A percentile compares a stretch with the other conserved stretches of the same genome.
phyloP scores from a whole-genome alignment of 768 basidiomycete genomes.

The Cyathus striatus region DNA sequence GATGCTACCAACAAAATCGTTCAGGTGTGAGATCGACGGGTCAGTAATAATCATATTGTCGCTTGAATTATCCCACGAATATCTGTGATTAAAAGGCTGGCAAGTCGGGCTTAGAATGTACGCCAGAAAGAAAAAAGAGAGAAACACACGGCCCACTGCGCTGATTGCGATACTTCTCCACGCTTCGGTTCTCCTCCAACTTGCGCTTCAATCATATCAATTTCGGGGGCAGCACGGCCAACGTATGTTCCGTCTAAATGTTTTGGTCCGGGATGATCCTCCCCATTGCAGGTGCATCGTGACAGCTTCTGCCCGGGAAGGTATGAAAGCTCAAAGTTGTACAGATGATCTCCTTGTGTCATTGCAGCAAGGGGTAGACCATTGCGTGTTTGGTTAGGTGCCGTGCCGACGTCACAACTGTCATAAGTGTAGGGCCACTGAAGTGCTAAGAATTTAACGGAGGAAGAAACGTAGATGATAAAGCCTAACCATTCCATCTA shows the following conservation, averaged over 20 bases:
- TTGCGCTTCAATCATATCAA: slow-evolving; percentile 84
- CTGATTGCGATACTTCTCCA: slow-evolving; percentile 77
- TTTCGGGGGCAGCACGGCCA: slow-evolving; percentile 80
- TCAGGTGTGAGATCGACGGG: slow-evolving; percentile 46
- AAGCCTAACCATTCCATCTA: slow-evolving; percentile 71
- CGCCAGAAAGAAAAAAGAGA: slow-evolving; percentile 2
- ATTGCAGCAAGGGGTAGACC: slow-evolving; percentile 59
- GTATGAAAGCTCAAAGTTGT: slow-evolving; percentile 47
- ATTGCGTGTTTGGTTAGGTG: slow-evolving; percentile 68
- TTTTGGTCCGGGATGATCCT: slow-evolving; percentile 76
- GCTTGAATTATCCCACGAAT: slow-evolving; percentile 60
- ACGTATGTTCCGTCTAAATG: slow-evolving; percentile 67
- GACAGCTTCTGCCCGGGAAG: slow-evolving; percentile 77
- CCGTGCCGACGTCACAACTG: slow-evolving; percentile 76
- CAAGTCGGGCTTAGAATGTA: no score
- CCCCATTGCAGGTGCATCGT: slow-evolving; percentile 74
- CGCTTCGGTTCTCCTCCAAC: slow-evolving; percentile 33
- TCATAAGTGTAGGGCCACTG: slow-evolving; percentile 82
- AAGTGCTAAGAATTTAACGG: slow-evolving; percentile 3
- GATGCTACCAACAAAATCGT: slow-evolving; percentile 61
- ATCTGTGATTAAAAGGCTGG: slow-evolving; percentile 71
- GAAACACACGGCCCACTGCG: slow-evolving; percentile 64
- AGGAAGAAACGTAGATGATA: no score
- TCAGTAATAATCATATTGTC: slow-evolving; percentile 51
- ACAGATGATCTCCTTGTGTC: slow-evolving; percentile 45